A percentile compares a stretch with the other conserved stretches of the same genome.
Evolutionary conservation across 2,329 filamentous ascomycete species (phyloP).

Genomic region (Penicillium sp.): DNA sequence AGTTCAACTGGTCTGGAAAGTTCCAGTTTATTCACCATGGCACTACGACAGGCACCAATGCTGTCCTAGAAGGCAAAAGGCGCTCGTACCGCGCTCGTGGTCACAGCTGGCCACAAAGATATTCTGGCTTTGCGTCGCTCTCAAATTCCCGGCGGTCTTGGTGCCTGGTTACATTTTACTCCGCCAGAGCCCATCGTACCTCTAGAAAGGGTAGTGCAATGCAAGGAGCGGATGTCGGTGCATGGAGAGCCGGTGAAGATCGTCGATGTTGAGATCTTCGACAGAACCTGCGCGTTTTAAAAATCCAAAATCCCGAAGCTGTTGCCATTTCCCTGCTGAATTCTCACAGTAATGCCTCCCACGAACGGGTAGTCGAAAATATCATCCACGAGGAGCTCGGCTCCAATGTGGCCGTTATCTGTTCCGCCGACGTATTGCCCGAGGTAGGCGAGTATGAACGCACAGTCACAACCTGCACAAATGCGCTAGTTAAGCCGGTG

Average conservation of each 20-base stretch:
- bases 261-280: constrained; percentile 50
- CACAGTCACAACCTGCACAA: constrained; percentile 56
- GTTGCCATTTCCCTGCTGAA: constrained; percentile 57
- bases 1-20: constrained; percentile 51
- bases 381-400: constrained; percentile 54
- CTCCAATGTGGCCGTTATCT: constrained; percentile 51
- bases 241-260: constrained; percentile 49
- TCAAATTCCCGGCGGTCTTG: constrained; percentile 59
- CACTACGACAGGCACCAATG: constrained; percentile 25
- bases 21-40: constrained; percentile 57
- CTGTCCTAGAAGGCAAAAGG: constrained; percentile 59
- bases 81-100: constrained; percentile 54
- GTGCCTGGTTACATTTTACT: constrained; percentile 57
- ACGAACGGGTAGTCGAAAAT: constrained; percentile 49
- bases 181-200: constrained; percentile 58
- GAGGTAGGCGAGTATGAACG: constrained; percentile 59
- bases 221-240: constrained; percentile 53
- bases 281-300: constrained; percentile 46
- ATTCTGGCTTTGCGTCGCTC: constrained; percentile 55
- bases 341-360: constrained; percentile 53
- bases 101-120: constrained; percentile 58
- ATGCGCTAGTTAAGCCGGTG: constrained; percentile 56
- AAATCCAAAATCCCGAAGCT: constrained; percentile 51
- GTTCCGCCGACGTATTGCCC: constrained; percentile 54
- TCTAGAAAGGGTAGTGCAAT: constrained; percentile 56